Conservation (phyloP, 2,329 filamentous ascomycete genomes). For the Epichloe coenophiala region DNA sequence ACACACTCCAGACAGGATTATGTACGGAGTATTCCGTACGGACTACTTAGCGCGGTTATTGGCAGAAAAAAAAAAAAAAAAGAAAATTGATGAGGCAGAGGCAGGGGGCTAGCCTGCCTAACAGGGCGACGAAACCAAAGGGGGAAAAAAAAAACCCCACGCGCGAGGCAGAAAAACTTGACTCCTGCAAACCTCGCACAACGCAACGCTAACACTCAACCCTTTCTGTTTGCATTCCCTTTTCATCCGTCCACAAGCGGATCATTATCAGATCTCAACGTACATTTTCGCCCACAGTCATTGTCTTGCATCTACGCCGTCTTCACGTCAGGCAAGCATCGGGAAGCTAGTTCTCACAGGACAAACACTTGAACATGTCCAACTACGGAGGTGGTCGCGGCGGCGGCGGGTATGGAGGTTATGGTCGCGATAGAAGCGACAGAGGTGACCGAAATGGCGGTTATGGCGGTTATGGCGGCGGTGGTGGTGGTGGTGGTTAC, state of each 20-base stretch:
- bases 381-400: constrained; percentile 27
- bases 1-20: no score
- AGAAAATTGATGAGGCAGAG: constrained; percentile 4
- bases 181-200: constrained; percentile 12
- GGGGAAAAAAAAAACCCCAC: constrained; percentile 10
- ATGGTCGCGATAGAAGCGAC: constrained; percentile 28
- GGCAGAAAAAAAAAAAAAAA: constrained; percentile 2
- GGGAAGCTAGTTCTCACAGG: not conserved
- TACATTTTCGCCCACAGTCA: not conserved
- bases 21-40: no score
- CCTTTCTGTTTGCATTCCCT: constrained; percentile 13
- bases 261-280: not conserved
- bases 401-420: constrained; percentile 22
- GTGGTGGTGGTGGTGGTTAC: constrained; percentile 17
- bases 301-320: not conserved
- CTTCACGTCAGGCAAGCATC: not conserved
- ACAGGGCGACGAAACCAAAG: constrained; percentile 1
- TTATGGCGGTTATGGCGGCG: constrained; percentile 22
- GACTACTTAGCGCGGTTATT: constrained; percentile 7
- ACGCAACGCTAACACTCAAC: constrained; percentile 5
- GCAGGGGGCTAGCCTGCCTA: constrained; percentile 5
- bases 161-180: constrained; percentile 9
- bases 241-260: constrained; percentile 13
- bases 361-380: constrained; percentile 26
- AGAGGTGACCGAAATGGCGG: constrained; percentile 32